Percentiles rank a stretch among this genome's conserved stretches.
Evolutionary conservation across 495 filamentous ascomycete species (phyloP).

Genomic region (Hamigera avellanea): DNA sequence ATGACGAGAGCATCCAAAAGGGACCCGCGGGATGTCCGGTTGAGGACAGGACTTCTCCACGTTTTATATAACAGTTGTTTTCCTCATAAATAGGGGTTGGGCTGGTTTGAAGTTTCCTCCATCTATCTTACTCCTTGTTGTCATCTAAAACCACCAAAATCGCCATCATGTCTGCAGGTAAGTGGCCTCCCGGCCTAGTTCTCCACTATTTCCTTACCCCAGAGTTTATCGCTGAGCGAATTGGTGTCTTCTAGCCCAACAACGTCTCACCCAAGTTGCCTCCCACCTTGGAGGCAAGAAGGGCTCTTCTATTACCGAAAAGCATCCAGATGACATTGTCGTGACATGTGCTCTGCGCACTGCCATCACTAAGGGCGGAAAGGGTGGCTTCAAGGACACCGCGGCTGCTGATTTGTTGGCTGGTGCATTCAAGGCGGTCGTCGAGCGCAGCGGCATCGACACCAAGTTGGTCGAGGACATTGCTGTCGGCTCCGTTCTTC

Average conservation of each 20-base stretch:
- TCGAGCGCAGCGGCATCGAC: slow-evolving; percentile 77
- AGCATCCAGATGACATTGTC: slow-evolving; percentile 70
- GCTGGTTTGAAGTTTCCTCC: too few relatives aligned
- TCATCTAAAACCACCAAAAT: too few relatives aligned
- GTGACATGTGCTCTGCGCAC: slow-evolving; percentile 88
- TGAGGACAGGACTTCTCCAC: too few relatives aligned
- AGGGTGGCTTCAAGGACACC: slow-evolving; percentile 93
- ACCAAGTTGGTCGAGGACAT: slow-evolving; percentile 81
- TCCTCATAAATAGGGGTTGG: too few relatives aligned
- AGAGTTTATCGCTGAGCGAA: too few relatives aligned
- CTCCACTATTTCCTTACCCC: too few relatives aligned
- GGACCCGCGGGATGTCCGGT: too few relatives aligned
- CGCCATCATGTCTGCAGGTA: too few relatives aligned
- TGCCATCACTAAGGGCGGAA: slow-evolving; percentile 82
- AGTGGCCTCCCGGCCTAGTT: too few relatives aligned
- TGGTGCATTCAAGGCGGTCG: slow-evolving; percentile 67
- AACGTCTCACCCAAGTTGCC: slow-evolving; percentile 52
- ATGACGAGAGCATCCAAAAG: too few relatives aligned
- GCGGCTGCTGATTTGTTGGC: slow-evolving; percentile 73
- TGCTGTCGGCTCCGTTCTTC: slow-evolving; percentile 80
- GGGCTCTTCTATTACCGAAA: slow-evolving; percentile 44
- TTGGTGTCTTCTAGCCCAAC: slow-evolving; percentile 31
- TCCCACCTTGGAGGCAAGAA: slow-evolving; percentile 43
- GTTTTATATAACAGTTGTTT: too few relatives aligned
- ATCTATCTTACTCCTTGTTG: too few relatives aligned